Base-by-base conservation (phyloP, 139 green algal genomes). In the Micractinium conductrix region DNA sequence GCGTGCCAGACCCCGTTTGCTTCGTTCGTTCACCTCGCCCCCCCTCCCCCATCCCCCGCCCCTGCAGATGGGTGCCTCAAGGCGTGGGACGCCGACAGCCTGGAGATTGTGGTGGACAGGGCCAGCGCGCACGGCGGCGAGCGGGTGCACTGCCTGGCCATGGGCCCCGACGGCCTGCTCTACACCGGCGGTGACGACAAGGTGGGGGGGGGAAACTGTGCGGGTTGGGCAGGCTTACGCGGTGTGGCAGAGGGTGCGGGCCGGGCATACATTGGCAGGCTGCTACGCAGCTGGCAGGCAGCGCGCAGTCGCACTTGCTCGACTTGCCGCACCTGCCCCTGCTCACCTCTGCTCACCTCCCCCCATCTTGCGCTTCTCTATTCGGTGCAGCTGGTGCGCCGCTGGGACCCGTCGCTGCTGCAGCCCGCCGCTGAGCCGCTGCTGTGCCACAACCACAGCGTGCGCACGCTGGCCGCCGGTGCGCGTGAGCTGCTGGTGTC, bases 151-250 rank as follows among this genome's bases (percentile, higher is more conserved):
- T 91, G 88, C 76, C 43, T 90, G 28, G 84, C 86, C 0, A 33
- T 93, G 1, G 93, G 81, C 1, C 69, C 84, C 9, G 88, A 92
- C 78, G 89, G 87, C 17, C 60, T 93, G 24, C 71, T 96, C 42
- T 96, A 94, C 93, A 94, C 91, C 7, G 93, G 93, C 26, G 93
- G 93, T 14, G 92, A 92, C 63, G 93, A 96, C 85, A 91, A 91
- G 87, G 85, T 93, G 26, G 2, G 82, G 17, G 0, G 17, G 67
- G 37, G 67, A 35, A 44, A 37, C 58, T 37, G 35, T 22, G 21
- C 7, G 8, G 17, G 16, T 10, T 63, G 73, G 14, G 55, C n/a
- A n/a, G n/a, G n/a, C n/a, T n/a, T n/a, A n/a, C n/a, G n/a, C n/a
- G n/a, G n/a, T n/a, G n/a, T n/a, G n/a, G n/a, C n/a, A n/a, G n/a